These are phyloP conservation scores for Cyanidium caldarium DNA, from an alignment of 23 red algal species.

Conservation along the genomic window DNA sequence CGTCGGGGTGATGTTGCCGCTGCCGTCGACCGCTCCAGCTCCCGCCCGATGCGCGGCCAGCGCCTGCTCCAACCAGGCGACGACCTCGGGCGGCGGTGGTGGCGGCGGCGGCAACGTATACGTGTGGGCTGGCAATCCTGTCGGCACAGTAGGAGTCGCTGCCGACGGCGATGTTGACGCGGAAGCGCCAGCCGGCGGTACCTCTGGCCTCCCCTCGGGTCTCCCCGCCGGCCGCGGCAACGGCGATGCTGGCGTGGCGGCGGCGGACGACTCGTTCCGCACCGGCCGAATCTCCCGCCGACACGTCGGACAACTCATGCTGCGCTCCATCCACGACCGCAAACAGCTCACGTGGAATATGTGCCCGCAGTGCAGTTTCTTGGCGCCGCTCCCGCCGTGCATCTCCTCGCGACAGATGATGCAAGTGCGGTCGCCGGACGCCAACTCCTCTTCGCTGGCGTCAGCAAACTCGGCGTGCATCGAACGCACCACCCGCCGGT, in stretches of 20 bases:
- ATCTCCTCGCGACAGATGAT: constrained; percentile 99
- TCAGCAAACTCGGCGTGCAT: constrained; percentile 78
- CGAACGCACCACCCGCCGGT: constrained; percentile 60
- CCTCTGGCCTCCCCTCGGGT: neutral
- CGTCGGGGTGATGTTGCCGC: neutral
- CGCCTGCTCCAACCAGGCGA: neutral
- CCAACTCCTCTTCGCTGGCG: constrained; percentile 64
- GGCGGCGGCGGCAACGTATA: neutral
- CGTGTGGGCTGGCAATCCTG: neutral
- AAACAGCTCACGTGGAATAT: constrained; percentile 85
- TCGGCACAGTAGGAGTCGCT: neutral
- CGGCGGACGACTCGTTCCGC: neutral
- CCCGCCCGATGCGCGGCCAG: too few relatives aligned
- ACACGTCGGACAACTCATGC: constrained; percentile 76
- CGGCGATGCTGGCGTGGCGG: neutral
- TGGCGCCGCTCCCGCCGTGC: constrained; percentile 21
- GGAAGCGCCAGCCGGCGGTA: neutral
- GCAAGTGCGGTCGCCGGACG: constrained; percentile 63
- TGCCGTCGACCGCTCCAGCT: too few relatives aligned
- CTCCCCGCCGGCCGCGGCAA: neutral
- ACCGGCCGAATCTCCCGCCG: constrained; percentile 7
- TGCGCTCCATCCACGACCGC: constrained; percentile 75
- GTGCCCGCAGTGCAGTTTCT: constrained; percentile 85
- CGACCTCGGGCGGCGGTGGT: neutral
- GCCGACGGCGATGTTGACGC: too few relatives aligned